These are phyloP conservation scores for Syzygium aromaticum DNA, from an alignment of 345 rosid genomes.

Conservation along the genomic window DNA sequence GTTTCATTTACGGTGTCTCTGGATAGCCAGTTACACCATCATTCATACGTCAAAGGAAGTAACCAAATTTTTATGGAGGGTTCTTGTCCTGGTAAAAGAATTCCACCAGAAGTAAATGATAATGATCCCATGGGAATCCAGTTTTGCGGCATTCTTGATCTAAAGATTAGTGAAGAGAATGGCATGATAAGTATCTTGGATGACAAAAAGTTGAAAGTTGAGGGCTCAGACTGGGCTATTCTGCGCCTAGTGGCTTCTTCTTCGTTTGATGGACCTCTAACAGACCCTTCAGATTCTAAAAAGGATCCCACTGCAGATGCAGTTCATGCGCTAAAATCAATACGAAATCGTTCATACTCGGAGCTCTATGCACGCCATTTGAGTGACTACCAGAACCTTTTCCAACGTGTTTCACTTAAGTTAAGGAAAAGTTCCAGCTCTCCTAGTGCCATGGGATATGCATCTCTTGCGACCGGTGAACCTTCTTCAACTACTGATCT, in stretches of 20 bases:
- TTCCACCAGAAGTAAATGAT: slow-evolving; percentile 27
- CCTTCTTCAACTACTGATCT: slow-evolving; percentile 3
- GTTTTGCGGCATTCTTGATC: slow-evolving; percentile 58
- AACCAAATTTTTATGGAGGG: slow-evolving; percentile 65
- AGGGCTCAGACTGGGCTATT: slow-evolving; percentile 74
- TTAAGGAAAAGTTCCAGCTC: slow-evolving; percentile 35
- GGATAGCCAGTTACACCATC: slow-evolving; percentile 56
- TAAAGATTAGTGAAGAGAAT: slow-evolving; percentile 43
- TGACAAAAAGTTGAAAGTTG: slow-evolving; percentile 59
- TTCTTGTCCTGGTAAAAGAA: slow-evolving; percentile 63
- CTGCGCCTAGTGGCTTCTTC: slow-evolving; percentile 58
- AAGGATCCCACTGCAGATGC: slow-evolving; percentile 50
- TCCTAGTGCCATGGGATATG: slow-evolving; percentile 10
- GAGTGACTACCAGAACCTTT: slow-evolving; percentile 71
- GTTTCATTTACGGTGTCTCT: slow-evolving; percentile 57
- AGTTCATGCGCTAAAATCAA: slow-evolving; percentile 23
- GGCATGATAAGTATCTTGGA: slow-evolving; percentile 40
- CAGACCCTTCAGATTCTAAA: slow-evolving; percentile 60
- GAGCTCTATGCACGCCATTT: slow-evolving; percentile 59
- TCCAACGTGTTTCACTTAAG: slow-evolving; percentile 62
- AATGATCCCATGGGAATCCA: slow-evolving; percentile 54
- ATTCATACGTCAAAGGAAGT: slow-evolving; percentile 26
- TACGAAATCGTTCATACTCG: slow-evolving; percentile 41
- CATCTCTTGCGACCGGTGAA: slow-evolving; percentile 1
- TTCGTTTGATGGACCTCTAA: slow-evolving; percentile 82